Evolutionary conservation across 1,139 yeast species (phyloP), one percentile per base, ranked within the genome.

Genomic region (Debaryomyces coudertii): DNA sequence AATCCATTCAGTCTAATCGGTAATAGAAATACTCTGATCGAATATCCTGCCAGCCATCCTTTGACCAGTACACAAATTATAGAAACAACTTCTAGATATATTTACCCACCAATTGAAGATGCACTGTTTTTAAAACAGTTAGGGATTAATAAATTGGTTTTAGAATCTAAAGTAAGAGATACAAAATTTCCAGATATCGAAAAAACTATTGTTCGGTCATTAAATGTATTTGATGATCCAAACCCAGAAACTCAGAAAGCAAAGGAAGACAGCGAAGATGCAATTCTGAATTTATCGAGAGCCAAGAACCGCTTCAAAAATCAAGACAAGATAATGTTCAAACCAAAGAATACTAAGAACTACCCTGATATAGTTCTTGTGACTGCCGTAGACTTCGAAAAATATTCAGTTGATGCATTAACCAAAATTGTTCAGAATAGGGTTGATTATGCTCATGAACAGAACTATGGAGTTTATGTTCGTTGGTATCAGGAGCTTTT

Each of bases 401-500:
- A 75, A 51, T 86, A 84, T 60, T 82, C 85, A 33, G 58, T 77
- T 46, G 78, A 79, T 8, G 80, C 83, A 28, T 69, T 89, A 48
- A 80, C 85, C 16, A 78, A 77, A 47, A 73, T 90, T 43, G 85
- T 88, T 11, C 90, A 87, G 59, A 90, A 90, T 64, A 79, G 96
- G 60, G 85, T 86, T 25, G 87, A 85, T 58, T 90, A 90, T 59
- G 95, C 95, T 7, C 85, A 83, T 61, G 67, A 66, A 23, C 90
- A 88, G 57, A 76, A 77, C 36, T 90, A 85, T 62, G 97, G 96
- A 12, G 66, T 88, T 20, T 90, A 87, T 57, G 81, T 86, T 14
- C 78, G 96, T 48, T 90, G 95, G 89, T 62, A 77, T 34, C 93
- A 88, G 64, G 97, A 90, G 62, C 90, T 87, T 61, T 61, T 79